Base-by-base conservation (phyloP, 192 early-diverging fungal species). In the Obelidium mucronatum region DNA sequence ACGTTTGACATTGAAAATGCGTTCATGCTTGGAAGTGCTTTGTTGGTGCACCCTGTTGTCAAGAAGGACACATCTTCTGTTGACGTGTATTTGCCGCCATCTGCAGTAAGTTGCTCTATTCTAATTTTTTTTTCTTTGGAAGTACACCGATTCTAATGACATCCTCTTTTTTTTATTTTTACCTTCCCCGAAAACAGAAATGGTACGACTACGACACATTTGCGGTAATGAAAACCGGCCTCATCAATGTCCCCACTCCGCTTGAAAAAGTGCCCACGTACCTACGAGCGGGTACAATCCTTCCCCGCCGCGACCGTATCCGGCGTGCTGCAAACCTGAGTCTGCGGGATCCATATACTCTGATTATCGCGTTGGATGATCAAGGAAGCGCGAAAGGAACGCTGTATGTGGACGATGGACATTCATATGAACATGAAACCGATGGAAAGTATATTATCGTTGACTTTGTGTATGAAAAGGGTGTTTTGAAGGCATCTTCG, bases 401-500 rank as follows among this genome's bases (percentile, higher is more conserved):
- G n/a, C 74, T 99, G 24, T 98, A 98, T 74, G 75, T 94, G 54
- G 98, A 99, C 81, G 98, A 99, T 74, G 98, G 96, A 11, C 86
- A 93, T 58, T 84, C 89, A 1, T 98, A 89, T 76, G 88, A 83
- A 39, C 93, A 90, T 73, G 66, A 68, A 64, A 68, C 82, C 0
- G n/a, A n/a, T n/a, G 93, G 94, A 2, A 85, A 83, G 35, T 98
- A 91, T 80, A 82, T 96, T 54, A 70, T 82, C 39, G 36, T 67
- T 3, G 63, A 83, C 34, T 91, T 94, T 80, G 71, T 54, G 15
- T 94, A 84, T 64, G 51, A 67, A 30, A 76, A 64, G 34, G 76
- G 77, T 40, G 75, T 35, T 28, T 77, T 91, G 19, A 54, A 34
- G 5, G 66, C 77, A 37, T 54, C 33, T 2, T 30, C 39, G 34